These are phyloP conservation scores for Sugiyamaella americana DNA, from an alignment of 805 yeast species.

Conservation along the genomic window DNA sequence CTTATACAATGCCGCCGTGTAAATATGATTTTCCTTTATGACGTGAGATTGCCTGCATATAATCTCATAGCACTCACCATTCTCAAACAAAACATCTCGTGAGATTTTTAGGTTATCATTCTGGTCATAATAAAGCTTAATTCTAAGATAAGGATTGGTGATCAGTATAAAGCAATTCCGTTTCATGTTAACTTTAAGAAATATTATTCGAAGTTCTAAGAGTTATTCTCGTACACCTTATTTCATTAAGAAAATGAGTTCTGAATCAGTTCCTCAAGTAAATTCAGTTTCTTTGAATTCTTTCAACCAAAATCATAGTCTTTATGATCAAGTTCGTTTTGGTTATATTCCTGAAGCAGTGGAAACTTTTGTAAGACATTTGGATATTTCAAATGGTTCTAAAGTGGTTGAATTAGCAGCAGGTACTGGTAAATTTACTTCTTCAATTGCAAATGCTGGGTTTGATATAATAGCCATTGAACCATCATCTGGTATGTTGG, in stretches of 20 bases:
- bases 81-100: too few relatives aligned
- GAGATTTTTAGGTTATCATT: too few relatives aligned
- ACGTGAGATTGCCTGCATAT: too few relatives aligned
- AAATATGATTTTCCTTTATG: too few relatives aligned
- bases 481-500: constrained; percentile 54
- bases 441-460: constrained; percentile 36
- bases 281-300: constrained; percentile 41
- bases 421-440: constrained; percentile 62
- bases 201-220: too few relatives aligned
- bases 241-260: not conserved
- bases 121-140: too few relatives aligned
- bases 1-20: too few relatives aligned
- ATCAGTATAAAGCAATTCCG: too few relatives aligned
- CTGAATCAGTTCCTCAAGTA: constrained; percentile 10
- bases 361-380: constrained; percentile 36
- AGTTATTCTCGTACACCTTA: too few relatives aligned
- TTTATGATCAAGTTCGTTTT: constrained; percentile 50
- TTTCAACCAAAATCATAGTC: constrained; percentile 46
- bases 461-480: constrained; percentile 45
- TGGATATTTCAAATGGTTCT: constrained; percentile 33
- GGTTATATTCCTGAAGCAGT: constrained; percentile 41
- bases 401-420: constrained; percentile 46
- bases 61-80: too few relatives aligned
- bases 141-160: too few relatives aligned
- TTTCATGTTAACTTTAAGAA: too few relatives aligned